These are phyloP conservation scores for Myxozyma nipponensis DNA, from an alignment of 805 yeast genomes.

Conservation along the genomic window DNA sequence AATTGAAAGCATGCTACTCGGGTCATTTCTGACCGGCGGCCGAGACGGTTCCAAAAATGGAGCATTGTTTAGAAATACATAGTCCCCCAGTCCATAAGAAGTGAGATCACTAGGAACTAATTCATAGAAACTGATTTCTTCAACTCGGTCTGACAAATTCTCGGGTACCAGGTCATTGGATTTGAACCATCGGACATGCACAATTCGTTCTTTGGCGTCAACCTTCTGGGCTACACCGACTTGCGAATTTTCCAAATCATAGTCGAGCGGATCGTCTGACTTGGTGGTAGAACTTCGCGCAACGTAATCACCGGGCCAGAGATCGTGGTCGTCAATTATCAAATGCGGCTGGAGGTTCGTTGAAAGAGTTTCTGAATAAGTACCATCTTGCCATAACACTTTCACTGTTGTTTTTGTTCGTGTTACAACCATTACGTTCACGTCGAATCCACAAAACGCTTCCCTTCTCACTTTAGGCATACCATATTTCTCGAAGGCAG, in stretches of 20 bases:
- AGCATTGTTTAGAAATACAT: constrained; percentile 21
- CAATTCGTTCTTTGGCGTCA: constrained; percentile 20
- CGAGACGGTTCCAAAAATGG: constrained; percentile 8
- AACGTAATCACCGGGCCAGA: constrained; percentile 27
- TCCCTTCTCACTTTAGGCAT: constrained; percentile 16
- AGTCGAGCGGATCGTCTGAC: constrained; percentile 1
- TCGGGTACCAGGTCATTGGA: constrained; percentile 17
- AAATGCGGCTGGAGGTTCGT: constrained; percentile 19
- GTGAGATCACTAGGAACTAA: constrained; percentile 23
- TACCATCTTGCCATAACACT: constrained; percentile 25
- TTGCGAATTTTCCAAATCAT: constrained; percentile 16
- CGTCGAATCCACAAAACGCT: constrained; percentile 24
- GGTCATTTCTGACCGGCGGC: not conserved
- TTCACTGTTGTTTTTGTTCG: constrained; percentile 16
- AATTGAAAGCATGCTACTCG: constrained; percentile 17
- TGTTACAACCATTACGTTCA: constrained; percentile 17
- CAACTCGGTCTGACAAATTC: constrained; percentile 10
- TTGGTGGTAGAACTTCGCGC: constrained; percentile 12
- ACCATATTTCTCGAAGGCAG: constrained; percentile 9
- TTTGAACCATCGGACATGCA: constrained; percentile 25
- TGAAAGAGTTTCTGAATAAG: constrained; percentile 8
- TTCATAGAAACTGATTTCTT: constrained; percentile 26
- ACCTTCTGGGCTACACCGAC: constrained; percentile 25
- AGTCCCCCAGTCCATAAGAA: constrained; percentile 20
- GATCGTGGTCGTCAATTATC: constrained; percentile 25